Evolutionary conservation across 2,329 filamentous ascomycete species (phyloP).

Genomic region (Xylaria sp.): DNA sequence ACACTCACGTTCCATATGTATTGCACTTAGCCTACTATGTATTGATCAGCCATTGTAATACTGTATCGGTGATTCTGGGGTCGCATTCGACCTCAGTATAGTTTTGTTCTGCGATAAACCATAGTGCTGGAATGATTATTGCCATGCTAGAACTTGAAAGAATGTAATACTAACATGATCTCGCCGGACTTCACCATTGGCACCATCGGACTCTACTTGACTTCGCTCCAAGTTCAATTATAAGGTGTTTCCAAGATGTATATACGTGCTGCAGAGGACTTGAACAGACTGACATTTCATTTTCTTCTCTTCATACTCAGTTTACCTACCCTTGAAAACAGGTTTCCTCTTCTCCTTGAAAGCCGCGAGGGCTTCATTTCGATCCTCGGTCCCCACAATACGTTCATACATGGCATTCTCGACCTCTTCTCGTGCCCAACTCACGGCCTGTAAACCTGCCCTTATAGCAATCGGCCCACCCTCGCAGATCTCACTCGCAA

Average conservation of each 20-base stretch:
- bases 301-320: neutral
- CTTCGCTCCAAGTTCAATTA: neutral
- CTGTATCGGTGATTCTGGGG: neutral
- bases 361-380: conserved; percentile 86
- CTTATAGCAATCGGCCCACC: conserved; percentile 86
- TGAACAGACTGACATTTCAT: neutral
- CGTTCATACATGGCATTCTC: conserved; percentile 89
- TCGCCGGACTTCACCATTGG: no score
- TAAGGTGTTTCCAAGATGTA: neutral
- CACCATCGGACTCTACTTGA: neutral
- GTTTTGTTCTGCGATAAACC: neutral
- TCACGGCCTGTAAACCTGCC: conserved; percentile 82
- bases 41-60: neutral
- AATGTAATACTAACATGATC: neutral
- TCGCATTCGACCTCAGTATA: neutral
- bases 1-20: neutral
- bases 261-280: neutral
- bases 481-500: conserved; percentile 88
- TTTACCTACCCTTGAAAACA: conserved; percentile 64
- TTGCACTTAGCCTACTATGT: neutral
- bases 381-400: conserved; percentile 85
- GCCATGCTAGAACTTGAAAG: neutral
- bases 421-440: conserved; percentile 76
- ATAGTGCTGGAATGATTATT: neutral
- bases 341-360: conserved; percentile 76